Evolutionary conservation across 768 basidiomycete species (phyloP), one percentile per base, ranked within the genome.

Genomic region (Boletellus ananas): DNA sequence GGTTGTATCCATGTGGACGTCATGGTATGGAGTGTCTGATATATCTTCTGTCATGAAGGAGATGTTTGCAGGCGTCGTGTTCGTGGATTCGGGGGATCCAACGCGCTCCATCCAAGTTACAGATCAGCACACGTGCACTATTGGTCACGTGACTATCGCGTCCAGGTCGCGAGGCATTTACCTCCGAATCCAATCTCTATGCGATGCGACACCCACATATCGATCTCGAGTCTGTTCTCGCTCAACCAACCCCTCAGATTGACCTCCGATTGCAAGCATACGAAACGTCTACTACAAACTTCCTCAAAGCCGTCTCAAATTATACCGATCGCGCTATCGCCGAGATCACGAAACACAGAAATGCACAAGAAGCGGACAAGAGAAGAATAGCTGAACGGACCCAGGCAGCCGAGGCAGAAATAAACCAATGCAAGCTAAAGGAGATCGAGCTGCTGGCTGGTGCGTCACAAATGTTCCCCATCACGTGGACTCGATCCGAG

Each of bases 1-100:
- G 25, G 87, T 81, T 1, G 91, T 90, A 55, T 83, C 80, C 90
- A 92, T 91, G 62, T 83, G 84, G 6, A 88, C 72, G 63, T 91
- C 87, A 47, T 67, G 73, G 58, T 71, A 69, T 41, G 65, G 62
- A 17, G 67, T 56, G 20, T 68, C 55, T 16, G 49, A 52, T 16
- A 7, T 42, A 17, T 37, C n/a, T 25, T 55, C 50, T 13, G 44
- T 37, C 59, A 63, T 64, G 50, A 46, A 4, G 27, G 20, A 16
- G 16, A 23, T 37, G 40, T 39, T 37, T 11, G 29, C 27, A 38
- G 21, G 9, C 38, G 25, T 46, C 17, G 47, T 38, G 25, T 35
- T 20, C 16, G 29, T 31, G 20, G 13, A 20, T 18, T 4, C 1
- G 38, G 13, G 23, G 38, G 23, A 39, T 9, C 23, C 23, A 27